Percentiles rank a stretch among this genome's conserved stretches.
These are phyloP conservation scores for Teratosphaeriaceae sp. DNA, from an alignment of 2,329 filamentous ascomycete species.

Conservation along the genomic window DNA sequence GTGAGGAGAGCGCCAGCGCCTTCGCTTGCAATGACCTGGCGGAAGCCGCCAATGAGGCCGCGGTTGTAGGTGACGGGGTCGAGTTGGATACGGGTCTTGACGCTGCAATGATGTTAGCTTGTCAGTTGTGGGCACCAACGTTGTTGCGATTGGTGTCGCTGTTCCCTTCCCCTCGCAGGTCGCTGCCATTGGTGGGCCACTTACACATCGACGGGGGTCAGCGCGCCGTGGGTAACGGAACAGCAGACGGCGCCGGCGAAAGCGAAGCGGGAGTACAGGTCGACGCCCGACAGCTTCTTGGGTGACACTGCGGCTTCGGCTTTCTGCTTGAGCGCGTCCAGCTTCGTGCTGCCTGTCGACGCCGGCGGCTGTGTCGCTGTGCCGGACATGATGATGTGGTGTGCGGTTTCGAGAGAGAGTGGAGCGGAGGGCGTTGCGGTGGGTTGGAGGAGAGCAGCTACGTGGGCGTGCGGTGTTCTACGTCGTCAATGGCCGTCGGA, in stretches of 20 bases:
- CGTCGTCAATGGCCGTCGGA: not conserved
- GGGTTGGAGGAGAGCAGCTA: not conserved
- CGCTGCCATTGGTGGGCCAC: constrained; percentile 36
- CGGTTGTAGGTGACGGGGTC: constrained; percentile 84
- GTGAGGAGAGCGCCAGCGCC: constrained; percentile 81
- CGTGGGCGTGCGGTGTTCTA: not conserved
- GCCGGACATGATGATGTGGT: constrained; percentile 23
- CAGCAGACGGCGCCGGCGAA: constrained; percentile 97
- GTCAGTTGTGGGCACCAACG: not conserved
- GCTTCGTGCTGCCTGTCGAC: constrained; percentile 46
- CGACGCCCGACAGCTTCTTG: constrained; percentile 55
- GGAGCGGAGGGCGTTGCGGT: not conserved
- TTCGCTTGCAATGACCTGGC: constrained; percentile 75
- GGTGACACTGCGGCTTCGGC: constrained; percentile 38
- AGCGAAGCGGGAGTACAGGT: constrained; percentile 92
- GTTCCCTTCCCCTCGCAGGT: not conserved
- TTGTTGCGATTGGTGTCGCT: not conserved
- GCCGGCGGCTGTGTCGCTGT: constrained; percentile 37
- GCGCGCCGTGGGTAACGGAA: constrained; percentile 91
- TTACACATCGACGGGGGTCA: constrained; percentile 99
- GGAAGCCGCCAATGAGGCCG: constrained; percentile 79
- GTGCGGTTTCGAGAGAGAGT: not conserved
- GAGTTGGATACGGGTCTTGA: constrained; percentile 95
- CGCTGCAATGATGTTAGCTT: constrained; percentile 46
- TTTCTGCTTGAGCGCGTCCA: constrained; percentile 46